Conservation (phyloP, 164 flowering plant species). For the grape (Vitis vinifera) region ASM3070453v1 NC_081811.1:5409001-5409500, state of each 20-base stretch:
- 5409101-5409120: not conserved
- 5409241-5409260: no score
- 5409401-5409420: no score
- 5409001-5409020: slow-evolving; percentile 35
- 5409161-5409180: slow-evolving; percentile 20
- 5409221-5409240: no score
- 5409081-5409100: not conserved
- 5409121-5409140: slow-evolving; percentile 27
- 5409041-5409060: slow-evolving; percentile 37
- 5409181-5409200: not conserved
- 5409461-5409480: no score
- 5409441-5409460: no score
- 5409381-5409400: not conserved
- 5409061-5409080: slow-evolving; percentile 20
- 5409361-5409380: not conserved
- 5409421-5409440: no score
- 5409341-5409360: not conserved
- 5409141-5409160: slow-evolving; percentile 43
- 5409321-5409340: not conserved
- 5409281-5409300: not conserved
- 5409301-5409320: no score
- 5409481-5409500: no score
- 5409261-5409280: no score
- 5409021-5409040: slow-evolving; percentile 44
- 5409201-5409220: not conserved